phyloP scores from a whole-genome alignment of 768 basidiomycete species.

The Kwoniella botswanensis region DNA sequence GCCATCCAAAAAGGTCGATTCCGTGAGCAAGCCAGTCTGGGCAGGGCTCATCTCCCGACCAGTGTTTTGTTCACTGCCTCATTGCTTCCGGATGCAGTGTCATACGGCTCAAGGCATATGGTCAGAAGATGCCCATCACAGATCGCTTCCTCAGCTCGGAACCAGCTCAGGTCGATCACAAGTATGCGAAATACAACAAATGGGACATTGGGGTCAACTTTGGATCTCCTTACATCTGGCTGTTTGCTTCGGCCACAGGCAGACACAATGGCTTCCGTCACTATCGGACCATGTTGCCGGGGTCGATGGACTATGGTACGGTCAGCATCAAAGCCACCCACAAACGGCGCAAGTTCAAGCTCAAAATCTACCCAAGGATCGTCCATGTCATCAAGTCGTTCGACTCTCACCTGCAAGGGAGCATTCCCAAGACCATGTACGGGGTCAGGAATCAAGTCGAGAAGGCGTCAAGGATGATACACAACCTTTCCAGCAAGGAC shows the following conservation, averaged over 20 bases:
- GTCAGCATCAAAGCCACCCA: conserved; percentile 12
- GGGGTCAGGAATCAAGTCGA: conserved; percentile 14
- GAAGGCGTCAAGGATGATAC: conserved; percentile 21
- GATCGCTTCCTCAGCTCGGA: conserved; percentile 15
- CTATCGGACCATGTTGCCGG: too few relatives aligned
- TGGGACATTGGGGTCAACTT: too few relatives aligned
- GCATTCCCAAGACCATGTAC: conserved; percentile 17
- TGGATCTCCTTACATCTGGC: too few relatives aligned
- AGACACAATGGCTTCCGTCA: too few relatives aligned
- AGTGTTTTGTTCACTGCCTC: conserved; percentile 32
- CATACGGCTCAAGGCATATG: conserved; percentile 31
- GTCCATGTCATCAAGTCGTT: conserved; percentile 44
- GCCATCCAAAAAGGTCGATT: conserved; percentile 14
- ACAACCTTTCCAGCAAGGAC: conserved; percentile 19
- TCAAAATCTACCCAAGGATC: conserved; percentile 38
- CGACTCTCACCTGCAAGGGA: conserved; percentile 33
- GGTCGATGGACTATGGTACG: too few relatives aligned
- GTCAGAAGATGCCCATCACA: conserved; percentile 30
- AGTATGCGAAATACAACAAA: too few relatives aligned
- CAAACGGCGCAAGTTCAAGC: background rate
- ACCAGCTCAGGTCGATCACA: conserved; percentile 21
- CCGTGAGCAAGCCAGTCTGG: conserved; percentile 20
- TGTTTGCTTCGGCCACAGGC: too few relatives aligned
- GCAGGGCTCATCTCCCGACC: conserved; percentile 17
- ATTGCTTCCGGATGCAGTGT: conserved; percentile 15